Base-by-base conservation (phyloP, 2,329 filamentous ascomycete species). In the Ramichloridium luteum region DNA sequence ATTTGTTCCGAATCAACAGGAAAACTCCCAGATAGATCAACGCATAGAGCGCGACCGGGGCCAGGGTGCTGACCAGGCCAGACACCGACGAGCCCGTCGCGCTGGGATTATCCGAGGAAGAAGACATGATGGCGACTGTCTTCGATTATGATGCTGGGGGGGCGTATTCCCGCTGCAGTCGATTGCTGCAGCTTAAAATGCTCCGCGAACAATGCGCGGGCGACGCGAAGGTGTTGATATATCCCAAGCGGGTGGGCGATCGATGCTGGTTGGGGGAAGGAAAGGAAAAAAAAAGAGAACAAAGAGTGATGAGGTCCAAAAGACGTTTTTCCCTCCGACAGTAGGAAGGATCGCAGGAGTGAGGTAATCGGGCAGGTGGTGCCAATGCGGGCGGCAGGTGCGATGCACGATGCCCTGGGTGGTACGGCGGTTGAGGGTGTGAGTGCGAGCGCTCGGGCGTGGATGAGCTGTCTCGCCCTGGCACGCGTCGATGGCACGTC, bases 1-100 rank as follows among this genome's bases (percentile, higher is more conserved):
- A 64, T 28, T 48, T 51, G 18, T 51, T 53, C 22, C 62, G 49
- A 32, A 65, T 52, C 11, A 60, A 16, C n/a, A 58, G 41, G 44
- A 66, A 66, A 2, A 58, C 27, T 10, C 46, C 20, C 26, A 51
- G 37, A 37, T 48, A 58, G 30, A 58, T 38, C 13, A 45, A 30
- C n/a, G 57, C 52, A 39, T 51, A 43, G 26, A 56, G 5, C 6
- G 45, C 27, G 29, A 57, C 52, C 15, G 53, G 56, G 5, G 47
- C 20, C 8, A 23, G n/a, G 20, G 20, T 23, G 20, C 20, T 23
- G 20, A 23, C 20, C 20, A 23, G 20, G n/a, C 20, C 20, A 8
- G 20, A 23, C 20, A n/a, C 20, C 20, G 20, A 23, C n/a, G 8
- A n/a, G 20, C 8, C 8, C 8, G 20, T 23, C n/a, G 20, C 8